Conservation (phyloP, 345 rosid genomes). For the Litchi chinensis region DNA sequence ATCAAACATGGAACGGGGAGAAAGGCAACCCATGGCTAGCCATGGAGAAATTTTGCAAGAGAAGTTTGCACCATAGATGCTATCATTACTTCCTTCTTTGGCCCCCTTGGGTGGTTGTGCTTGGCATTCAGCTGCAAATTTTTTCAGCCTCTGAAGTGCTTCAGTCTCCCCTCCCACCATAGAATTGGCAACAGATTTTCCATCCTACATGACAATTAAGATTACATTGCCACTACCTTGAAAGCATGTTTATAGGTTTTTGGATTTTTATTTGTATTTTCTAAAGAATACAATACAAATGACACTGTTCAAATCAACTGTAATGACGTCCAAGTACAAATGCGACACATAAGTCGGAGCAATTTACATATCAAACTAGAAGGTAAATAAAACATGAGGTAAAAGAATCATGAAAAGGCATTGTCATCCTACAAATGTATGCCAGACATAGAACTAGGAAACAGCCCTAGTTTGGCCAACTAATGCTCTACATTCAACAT, state of each 20-base stretch:
- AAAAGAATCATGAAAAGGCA: not conserved
- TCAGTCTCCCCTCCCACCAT: slow-evolving; percentile 98
- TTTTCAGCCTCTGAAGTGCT: slow-evolving; percentile 76
- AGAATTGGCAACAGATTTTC: slow-evolving; percentile 51
- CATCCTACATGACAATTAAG: slow-evolving; percentile 49
- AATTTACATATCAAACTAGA: not conserved
- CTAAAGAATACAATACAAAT: not conserved
- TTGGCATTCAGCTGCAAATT: slow-evolving; percentile 77
- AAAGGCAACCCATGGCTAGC: slow-evolving; percentile 85
- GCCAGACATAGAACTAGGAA: not conserved
- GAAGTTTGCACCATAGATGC: slow-evolving; percentile 87
- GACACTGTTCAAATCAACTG: not conserved
- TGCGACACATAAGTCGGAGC: not conserved
- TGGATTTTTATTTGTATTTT: not conserved
- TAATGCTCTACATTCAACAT: not conserved
- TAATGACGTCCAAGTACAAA: not conserved
- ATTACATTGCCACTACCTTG: slow-evolving; percentile 16
- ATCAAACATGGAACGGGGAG: slow-evolving; percentile 90
- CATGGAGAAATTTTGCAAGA: slow-evolving; percentile 98
- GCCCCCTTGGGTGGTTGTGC: slow-evolving; percentile 71
- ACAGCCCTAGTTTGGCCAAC: not conserved
- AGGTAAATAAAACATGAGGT: not conserved
- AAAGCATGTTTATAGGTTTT: not conserved
- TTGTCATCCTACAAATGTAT: not conserved
- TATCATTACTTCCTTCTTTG: slow-evolving; percentile 53